Conservation (phyloP, 2,329 filamentous ascomycete genomes). For the Botryotinia globosa region DNA sequence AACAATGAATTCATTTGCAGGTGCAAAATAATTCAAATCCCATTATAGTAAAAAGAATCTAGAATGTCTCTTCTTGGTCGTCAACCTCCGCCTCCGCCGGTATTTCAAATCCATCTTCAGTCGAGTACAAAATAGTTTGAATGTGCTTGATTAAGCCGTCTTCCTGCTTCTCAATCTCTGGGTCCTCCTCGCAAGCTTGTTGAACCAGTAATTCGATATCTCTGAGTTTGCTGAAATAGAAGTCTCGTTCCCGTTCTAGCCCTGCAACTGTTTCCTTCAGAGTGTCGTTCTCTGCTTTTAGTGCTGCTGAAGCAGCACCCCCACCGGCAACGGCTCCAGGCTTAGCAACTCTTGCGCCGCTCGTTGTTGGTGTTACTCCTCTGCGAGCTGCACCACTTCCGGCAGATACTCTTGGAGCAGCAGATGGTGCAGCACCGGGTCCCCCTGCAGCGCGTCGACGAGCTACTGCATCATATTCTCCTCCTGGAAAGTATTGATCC, state of each 20-base stretch:
- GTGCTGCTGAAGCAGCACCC: constrained; percentile 62
- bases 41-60: constrained; percentile 29
- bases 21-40: constrained; percentile 22
- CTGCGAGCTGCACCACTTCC: constrained; percentile 44
- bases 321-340: constrained; percentile 44
- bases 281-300: constrained; percentile 81
- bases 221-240: constrained; percentile 97
- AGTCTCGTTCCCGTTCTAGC: constrained; percentile 93
- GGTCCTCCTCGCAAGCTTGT: constrained; percentile 87
- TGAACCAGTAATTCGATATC: constrained; percentile 96
- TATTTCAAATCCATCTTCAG: constrained; percentile 90
- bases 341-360: constrained; percentile 45
- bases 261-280: constrained; percentile 95
- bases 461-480: constrained; percentile 88
- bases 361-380: constrained; percentile 43
- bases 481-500: constrained; percentile 97
- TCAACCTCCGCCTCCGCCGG: constrained; percentile 66
- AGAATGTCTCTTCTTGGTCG: constrained; percentile 81
- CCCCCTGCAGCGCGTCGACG: constrained; percentile 76
- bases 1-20: constrained; percentile 24
- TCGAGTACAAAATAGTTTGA: constrained; percentile 94
- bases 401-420: constrained; percentile 49
- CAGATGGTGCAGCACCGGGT: constrained; percentile 48
- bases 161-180: constrained; percentile 91
- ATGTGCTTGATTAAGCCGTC: constrained; percentile 91